These are phyloP conservation scores for Carex pumila DNA, from an alignment of 176 grass and related monocot species.

Conservation along the genomic window DNA sequence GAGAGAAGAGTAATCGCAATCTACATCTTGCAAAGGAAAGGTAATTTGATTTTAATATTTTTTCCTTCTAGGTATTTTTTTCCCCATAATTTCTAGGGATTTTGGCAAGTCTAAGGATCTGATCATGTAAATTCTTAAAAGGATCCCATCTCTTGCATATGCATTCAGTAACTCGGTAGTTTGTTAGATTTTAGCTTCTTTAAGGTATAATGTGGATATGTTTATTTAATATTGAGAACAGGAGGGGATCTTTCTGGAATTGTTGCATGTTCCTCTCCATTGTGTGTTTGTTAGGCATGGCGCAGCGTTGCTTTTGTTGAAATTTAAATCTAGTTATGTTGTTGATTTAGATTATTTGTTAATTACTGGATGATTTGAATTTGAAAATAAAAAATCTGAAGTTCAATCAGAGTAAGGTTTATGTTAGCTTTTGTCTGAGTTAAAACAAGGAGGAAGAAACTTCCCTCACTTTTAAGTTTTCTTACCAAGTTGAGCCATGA, in stretches of 20 bases:
- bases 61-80: not conserved
- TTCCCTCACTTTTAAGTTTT: not conserved
- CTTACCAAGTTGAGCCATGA: not conserved
- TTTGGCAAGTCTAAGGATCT: not conserved
- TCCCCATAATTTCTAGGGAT: not conserved
- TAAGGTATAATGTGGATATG: not conserved
- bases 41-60: not conserved
- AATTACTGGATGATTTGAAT: not conserved
- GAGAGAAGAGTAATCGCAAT: not conserved
- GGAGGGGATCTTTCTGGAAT: not conserved
- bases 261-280: not conserved
- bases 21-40: not conserved
- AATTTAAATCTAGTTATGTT: not conserved
- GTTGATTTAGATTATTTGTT: not conserved
- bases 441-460: not conserved
- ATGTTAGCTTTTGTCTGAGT: not conserved
- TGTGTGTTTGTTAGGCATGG: not conserved
- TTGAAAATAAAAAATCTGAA: not conserved
- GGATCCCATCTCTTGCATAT: not conserved
- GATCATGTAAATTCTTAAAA: not conserved
- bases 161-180: not conserved
- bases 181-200: constrained; percentile 7
- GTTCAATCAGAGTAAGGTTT: not conserved
- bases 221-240: not conserved
- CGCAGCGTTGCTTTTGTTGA: not conserved